Conservation (phyloP, 495 filamentous ascomycete genomes). For the Penicillium verhagenii region DNA sequence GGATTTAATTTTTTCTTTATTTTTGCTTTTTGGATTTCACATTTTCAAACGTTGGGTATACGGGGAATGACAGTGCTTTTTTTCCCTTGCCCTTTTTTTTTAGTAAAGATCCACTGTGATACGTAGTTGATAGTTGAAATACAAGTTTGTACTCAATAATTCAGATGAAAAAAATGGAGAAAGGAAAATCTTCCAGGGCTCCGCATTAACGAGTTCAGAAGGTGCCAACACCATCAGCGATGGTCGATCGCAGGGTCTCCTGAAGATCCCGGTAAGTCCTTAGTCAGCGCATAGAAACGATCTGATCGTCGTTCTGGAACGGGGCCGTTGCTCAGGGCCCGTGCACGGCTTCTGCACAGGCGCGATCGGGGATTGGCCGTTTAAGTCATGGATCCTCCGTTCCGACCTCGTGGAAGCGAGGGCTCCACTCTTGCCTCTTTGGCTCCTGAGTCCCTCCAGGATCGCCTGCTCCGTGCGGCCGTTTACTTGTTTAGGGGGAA, state of each 20-base stretch:
- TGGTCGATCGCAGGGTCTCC: slow-evolving; percentile 9
- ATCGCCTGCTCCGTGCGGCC: slow-evolving; percentile 24
- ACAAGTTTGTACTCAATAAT: too few species aligned
- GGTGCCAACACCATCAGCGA: not conserved
- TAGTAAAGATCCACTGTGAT: not conserved
- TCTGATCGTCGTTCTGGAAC: slow-evolving; percentile 32
- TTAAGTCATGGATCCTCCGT: slow-evolving; percentile 12
- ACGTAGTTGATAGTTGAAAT: too few species aligned
- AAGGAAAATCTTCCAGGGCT: not conserved
- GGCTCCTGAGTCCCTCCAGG: slow-evolving; percentile 13
- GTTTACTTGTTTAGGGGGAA: not conserved
- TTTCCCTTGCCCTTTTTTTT: too few species aligned
- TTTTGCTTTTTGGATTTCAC: too few species aligned
- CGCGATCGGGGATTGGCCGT: slow-evolving; percentile 24
- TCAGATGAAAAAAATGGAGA: not conserved
- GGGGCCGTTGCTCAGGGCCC: slow-evolving; percentile 13
- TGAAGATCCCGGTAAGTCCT: slow-evolving; percentile 2
- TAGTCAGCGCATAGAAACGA: slow-evolving; percentile 11
- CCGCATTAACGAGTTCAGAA: not conserved
- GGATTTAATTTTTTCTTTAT: too few species aligned
- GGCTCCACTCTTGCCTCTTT: slow-evolving; percentile 17
- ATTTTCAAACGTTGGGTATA: too few species aligned
- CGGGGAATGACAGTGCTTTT: too few species aligned
- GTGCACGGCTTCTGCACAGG: slow-evolving; percentile 27
- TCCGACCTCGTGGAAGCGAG: slow-evolving; percentile 33